Conservation (phyloP, 495 filamentous ascomycete genomes). For the Penicillium angulare region DNA sequence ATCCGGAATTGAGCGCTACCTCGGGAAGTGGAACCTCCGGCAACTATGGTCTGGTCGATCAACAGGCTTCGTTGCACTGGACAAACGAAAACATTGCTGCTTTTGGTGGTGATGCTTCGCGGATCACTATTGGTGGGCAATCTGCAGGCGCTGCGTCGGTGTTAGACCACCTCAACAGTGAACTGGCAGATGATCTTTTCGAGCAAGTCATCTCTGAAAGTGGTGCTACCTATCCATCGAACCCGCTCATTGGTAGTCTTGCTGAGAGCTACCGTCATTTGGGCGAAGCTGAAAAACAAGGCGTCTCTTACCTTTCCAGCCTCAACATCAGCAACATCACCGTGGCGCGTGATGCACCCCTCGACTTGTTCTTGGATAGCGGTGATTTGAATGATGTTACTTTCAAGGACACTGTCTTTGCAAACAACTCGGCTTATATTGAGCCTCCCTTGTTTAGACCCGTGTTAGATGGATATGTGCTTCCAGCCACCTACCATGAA, state of each 20-base stretch:
- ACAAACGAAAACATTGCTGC: conserved; percentile 1
- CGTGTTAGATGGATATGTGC: background rate
- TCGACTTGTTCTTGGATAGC: background rate
- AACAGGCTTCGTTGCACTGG: background rate
- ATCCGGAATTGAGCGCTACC: background rate
- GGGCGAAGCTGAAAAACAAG: background rate
- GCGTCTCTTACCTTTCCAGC: background rate
- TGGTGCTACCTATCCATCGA: background rate
- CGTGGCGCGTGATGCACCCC: background rate
- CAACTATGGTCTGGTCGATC: conserved; percentile 1
- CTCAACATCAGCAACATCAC: background rate
- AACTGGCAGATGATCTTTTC: background rate
- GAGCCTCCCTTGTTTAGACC: background rate
- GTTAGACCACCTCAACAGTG: background rate
- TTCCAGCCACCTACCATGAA: background rate
- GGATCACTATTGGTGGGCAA: background rate
- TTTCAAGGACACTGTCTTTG: background rate
- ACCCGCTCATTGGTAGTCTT: background rate
- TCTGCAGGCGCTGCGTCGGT: background rate
- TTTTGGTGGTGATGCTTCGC: background rate
- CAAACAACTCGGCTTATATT: background rate
- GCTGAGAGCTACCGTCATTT: background rate
- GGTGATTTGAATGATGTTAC: background rate
- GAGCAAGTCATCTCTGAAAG: background rate
- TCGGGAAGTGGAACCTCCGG: background rate